phyloP scores from a whole-genome alignment of 2,329 filamentous ascomycete species.

The Aphanoascus verrucosus region DNA sequence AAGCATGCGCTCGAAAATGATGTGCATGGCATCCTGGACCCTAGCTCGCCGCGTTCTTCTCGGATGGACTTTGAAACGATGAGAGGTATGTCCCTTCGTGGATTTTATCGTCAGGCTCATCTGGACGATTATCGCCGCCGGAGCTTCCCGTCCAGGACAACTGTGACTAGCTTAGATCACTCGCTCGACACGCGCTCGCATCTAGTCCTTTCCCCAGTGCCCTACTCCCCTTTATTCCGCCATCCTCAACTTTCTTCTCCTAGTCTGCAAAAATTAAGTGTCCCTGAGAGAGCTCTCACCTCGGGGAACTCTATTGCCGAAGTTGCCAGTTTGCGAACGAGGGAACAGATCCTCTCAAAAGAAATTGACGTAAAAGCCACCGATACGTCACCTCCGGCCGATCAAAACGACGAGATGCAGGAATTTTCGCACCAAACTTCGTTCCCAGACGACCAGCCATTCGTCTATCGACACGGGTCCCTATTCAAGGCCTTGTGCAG shows the following conservation, averaged over 20 bases:
- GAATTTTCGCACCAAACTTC: background rate
- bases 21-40: background rate
- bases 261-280: background rate
- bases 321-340: background rate
- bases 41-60: background rate
- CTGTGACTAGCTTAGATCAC: background rate
- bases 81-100: background rate
- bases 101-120: background rate
- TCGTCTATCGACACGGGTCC: constrained; percentile 16
- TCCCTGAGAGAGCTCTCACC: background rate
- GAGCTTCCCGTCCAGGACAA: background rate
- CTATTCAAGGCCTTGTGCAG: constrained; percentile 53
- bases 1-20: constrained; percentile 29
- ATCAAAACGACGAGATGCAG: background rate
- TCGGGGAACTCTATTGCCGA: background rate
- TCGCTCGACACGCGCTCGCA: background rate
- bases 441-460: background rate
- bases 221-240: constrained; percentile 8
- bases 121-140: background rate
- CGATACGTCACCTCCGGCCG: background rate
- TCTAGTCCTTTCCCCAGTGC: constrained; percentile 2
- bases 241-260: background rate
- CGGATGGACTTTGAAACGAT: background rate
- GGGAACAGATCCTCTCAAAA: background rate
- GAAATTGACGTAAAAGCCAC: background rate